Percentiles rank a stretch among this genome's conserved stretches.
Evolutionary conservation across 2,329 filamentous ascomycete species (phyloP).

Genomic region (Bipolaris oryzae): DNA sequence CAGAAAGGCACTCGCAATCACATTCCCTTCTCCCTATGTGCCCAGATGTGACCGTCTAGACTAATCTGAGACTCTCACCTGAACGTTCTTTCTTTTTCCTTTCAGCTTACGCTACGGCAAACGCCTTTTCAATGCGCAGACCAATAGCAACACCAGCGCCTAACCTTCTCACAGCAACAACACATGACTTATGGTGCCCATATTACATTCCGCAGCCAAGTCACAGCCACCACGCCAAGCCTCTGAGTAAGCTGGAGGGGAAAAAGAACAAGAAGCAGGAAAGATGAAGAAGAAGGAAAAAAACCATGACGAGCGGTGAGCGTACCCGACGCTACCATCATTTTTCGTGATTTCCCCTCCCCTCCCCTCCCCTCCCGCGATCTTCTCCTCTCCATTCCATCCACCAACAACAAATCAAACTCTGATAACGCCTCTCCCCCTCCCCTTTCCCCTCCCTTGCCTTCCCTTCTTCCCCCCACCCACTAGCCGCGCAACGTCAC

Average conservation of each 20-base stretch:
- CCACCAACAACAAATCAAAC: no score
- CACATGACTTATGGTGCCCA: neutral
- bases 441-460: neutral
- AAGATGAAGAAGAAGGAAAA: no score
- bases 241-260: neutral
- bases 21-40: neutral
- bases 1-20: neutral
- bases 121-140: neutral
- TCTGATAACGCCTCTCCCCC: no score
- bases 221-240: neutral
- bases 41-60: no score
- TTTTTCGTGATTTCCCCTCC: no score
- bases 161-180: neutral
- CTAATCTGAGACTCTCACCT: neutral
- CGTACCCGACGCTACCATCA: no score
- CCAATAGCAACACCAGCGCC: neutral
- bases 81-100: neutral
- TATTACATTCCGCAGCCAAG: neutral
- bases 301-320: no score
- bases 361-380: neutral
- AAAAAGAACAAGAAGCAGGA: no score
- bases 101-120: neutral
- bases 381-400: no score
- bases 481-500: neutral
- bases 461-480: neutral